Conservation (phyloP, 139 green algal genomes). For the Haematococcus lacustris region DNA sequence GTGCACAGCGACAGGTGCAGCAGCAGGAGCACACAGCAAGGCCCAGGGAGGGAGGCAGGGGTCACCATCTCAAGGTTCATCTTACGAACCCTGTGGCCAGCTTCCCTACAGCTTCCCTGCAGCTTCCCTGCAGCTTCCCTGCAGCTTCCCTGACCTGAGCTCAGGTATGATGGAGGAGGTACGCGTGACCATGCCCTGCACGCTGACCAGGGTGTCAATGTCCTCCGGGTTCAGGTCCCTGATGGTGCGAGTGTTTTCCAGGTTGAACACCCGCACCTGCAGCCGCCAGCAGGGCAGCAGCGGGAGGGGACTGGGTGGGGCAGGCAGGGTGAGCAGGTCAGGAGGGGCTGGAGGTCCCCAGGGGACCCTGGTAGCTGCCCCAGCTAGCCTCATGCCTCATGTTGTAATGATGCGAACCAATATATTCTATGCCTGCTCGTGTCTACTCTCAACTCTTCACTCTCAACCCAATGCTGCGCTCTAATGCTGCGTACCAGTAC, state of each 20-base stretch:
- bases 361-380: background rate
- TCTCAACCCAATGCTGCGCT: background rate
- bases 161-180: slow-evolving; percentile 87
- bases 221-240: slow-evolving; percentile 92
- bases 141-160: slow-evolving; percentile 62
- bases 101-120: too few species aligned
- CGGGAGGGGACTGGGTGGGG: too few species aligned
- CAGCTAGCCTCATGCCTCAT: background rate
- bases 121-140: too few species aligned
- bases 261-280: slow-evolving; percentile 87
- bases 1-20: too few species aligned
- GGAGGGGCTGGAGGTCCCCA: background rate
- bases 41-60: too few species aligned
- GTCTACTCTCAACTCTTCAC: background rate
- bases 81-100: too few species aligned
- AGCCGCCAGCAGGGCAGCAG: too few species aligned
- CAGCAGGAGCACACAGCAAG: too few species aligned
- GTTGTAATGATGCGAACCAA: background rate
- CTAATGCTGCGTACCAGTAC: background rate
- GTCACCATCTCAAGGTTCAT: too few species aligned
- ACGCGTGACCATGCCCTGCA: slow-evolving; percentile 94
- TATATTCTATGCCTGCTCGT: background rate
- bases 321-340: too few species aligned
- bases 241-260: slow-evolving; percentile 68
- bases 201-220: slow-evolving; percentile 84